phyloP scores from a whole-genome alignment of 441 rosid genomes.

The Arabidopsis hybrid region DNA sequence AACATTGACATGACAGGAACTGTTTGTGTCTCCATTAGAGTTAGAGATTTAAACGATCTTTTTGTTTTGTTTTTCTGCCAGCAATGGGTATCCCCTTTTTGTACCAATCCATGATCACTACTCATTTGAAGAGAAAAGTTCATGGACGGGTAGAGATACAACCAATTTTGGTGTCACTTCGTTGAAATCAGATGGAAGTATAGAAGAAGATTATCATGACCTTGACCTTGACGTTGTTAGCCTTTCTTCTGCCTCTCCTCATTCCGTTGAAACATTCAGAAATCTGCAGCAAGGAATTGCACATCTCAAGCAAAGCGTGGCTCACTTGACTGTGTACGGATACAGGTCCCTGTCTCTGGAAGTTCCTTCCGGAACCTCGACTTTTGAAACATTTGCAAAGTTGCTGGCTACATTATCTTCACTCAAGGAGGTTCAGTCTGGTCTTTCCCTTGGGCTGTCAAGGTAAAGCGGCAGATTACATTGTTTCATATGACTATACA shows the following conservation, averaged over 20 bases:
- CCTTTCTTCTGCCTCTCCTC: conserved; percentile 78
- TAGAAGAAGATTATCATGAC: conserved; percentile 69
- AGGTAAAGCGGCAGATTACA: conserved; percentile 53
- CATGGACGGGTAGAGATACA: conserved; percentile 85
- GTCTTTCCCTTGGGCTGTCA: conserved; percentile 66
- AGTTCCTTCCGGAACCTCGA: conserved; percentile 81
- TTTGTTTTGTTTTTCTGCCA: conserved; percentile 42
- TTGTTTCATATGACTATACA: conserved; percentile 12
- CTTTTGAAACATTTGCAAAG: conserved; percentile 90
- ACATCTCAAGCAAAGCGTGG: conserved; percentile 92
- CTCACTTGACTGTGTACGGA: conserved; percentile 81
- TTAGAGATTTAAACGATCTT: conserved; percentile 36
- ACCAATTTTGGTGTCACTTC: conserved; percentile 89
- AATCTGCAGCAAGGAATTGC: conserved; percentile 94
- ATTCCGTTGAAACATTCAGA: conserved; percentile 77
- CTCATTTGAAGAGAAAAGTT: conserved; percentile 76
- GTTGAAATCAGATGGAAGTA: conserved; percentile 84
- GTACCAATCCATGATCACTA: conserved; percentile 89
- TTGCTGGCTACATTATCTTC: conserved; percentile 74
- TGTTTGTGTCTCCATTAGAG: conserved; percentile 28
- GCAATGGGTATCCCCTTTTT: conserved; percentile 91
- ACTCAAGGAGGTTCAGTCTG: conserved; percentile 80
- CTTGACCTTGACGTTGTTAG: conserved; percentile 66
- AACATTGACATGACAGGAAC: conserved; percentile 6
- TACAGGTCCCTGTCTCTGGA: conserved; percentile 77